Conservation (phyloP, 2,329 filamentous ascomycete species). For the Hyphodiscus sp. region DNA sequence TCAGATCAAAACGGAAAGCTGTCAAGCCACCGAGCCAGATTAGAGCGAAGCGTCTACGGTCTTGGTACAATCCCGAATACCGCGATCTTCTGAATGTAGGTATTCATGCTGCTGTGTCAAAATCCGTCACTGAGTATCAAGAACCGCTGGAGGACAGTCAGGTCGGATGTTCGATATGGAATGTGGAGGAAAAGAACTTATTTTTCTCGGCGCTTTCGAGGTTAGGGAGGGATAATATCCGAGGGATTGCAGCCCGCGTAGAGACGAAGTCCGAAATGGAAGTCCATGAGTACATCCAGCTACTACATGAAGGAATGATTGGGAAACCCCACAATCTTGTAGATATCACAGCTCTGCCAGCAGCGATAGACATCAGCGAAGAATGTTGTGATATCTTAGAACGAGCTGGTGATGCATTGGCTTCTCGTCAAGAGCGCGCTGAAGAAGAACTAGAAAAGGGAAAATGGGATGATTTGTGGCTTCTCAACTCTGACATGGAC, state of each 20-base stretch:
- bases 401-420: conserved; percentile 58
- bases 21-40: conserved; percentile 11
- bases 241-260: conserved; percentile 56
- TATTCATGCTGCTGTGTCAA: conserved; percentile 44
- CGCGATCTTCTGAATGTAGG: conserved; percentile 47
- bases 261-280: conserved; percentile 69
- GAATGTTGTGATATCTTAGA: conserved; percentile 63
- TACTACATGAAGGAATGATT: conserved; percentile 47
- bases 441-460: conserved; percentile 54
- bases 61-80: conserved; percentile 44
- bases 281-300: conserved; percentile 60
- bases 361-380: conserved; percentile 64
- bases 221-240: conserved; percentile 56
- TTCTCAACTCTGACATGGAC: conserved; percentile 43
- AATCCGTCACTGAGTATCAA: conserved; percentile 25
- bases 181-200: conserved; percentile 57
- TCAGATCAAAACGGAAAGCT: conserved; percentile 18
- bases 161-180: conserved; percentile 67
- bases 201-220: conserved; percentile 62
- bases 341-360: conserved; percentile 53
- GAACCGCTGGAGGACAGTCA: conserved; percentile 42
- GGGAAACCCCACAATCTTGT: conserved; percentile 31
- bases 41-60: conserved; percentile 29
- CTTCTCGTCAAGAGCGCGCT: conserved; percentile 54
- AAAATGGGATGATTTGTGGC: conserved; percentile 58